Evolutionary conservation across 148 eudicot genomes (phyloP).

Genomic region (Chenopodium album): DNA sequence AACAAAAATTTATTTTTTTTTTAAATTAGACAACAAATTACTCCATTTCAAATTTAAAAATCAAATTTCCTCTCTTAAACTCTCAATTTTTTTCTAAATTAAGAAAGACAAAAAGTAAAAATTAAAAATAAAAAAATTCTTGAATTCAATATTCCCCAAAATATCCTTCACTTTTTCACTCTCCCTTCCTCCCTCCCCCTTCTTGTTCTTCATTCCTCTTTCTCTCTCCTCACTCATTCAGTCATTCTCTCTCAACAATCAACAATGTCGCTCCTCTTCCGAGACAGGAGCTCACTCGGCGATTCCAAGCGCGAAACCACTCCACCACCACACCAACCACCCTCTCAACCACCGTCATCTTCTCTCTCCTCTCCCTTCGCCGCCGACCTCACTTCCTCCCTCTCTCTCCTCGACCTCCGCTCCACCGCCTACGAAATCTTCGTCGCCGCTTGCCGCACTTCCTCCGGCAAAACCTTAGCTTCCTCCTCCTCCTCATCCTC

Average conservation of each 20-base stretch:
- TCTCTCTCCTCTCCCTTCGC: constrained; percentile 71
- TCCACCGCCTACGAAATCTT: constrained; percentile 86
- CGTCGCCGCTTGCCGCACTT: constrained; percentile 79
- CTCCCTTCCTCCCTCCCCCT: not conserved
- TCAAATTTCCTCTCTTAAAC: no score
- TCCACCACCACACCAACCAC: constrained; percentile 34
- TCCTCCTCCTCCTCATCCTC: constrained; percentile 34
- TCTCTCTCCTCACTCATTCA: constrained; percentile 10
- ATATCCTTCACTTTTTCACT: not conserved
- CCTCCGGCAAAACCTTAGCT: constrained; percentile 68
- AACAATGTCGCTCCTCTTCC: constrained; percentile 76
- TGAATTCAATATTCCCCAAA: not conserved
- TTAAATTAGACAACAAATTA: no score
- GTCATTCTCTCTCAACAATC: constrained; percentile 26
- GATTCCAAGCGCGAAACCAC: constrained; percentile 51
- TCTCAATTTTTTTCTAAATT: no score
- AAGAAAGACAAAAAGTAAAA: not conserved
- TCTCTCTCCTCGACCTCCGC: constrained; percentile 76
- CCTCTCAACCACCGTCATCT: constrained; percentile 25
- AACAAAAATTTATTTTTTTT: no score
- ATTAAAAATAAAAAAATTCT: not conserved
- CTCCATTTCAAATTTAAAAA: no score
- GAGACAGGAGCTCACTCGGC: constrained; percentile 52
- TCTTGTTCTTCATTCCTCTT: not conserved
- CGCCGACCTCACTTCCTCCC: constrained; percentile 56